A percentile compares a stretch with the other conserved stretches of the same genome.
These are phyloP conservation scores for Suillus americanus DNA, from an alignment of 768 basidiomycete genomes.

Conservation along the genomic window DNA sequence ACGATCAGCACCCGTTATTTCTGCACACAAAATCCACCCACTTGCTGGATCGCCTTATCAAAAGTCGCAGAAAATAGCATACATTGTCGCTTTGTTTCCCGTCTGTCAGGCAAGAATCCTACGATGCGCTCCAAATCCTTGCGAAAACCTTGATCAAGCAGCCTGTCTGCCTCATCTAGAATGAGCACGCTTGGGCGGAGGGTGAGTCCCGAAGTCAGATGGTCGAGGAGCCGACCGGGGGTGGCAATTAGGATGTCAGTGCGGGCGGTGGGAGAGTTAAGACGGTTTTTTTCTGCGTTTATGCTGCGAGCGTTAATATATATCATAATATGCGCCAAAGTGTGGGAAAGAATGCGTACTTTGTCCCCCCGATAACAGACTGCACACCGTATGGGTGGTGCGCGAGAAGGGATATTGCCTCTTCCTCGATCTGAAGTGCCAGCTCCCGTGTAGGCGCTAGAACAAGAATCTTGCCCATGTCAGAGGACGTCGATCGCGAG, in stretches of 20 bases:
- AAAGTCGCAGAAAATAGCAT: slow-evolving; percentile 76
- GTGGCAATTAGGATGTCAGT: slow-evolving; percentile 69
- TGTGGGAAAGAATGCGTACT: slow-evolving; percentile 26
- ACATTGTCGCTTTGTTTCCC: slow-evolving; percentile 59
- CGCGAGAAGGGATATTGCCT: slow-evolving; percentile 49
- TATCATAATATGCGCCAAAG: slow-evolving; percentile 7
- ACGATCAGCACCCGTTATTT: neutral
- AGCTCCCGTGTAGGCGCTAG: slow-evolving; percentile 75
- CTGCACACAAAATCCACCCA: slow-evolving; percentile 21
- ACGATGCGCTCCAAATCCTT: slow-evolving; percentile 67
- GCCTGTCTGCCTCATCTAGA: slow-evolving; percentile 73
- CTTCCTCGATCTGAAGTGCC: slow-evolving; percentile 64
- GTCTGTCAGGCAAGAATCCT: slow-evolving; percentile 37
- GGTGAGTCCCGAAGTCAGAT: slow-evolving; percentile 37
- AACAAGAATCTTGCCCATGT: slow-evolving; percentile 45
- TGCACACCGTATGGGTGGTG: slow-evolving; percentile 44
- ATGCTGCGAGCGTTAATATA: slow-evolving; percentile 19
- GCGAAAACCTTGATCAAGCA: slow-evolving; percentile 74
- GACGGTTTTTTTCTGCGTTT: slow-evolving; percentile 23
- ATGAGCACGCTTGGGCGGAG: slow-evolving; percentile 35
- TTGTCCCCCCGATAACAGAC: slow-evolving; percentile 57
- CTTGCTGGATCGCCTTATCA: slow-evolving; percentile 62
- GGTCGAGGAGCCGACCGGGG: slow-evolving; percentile 74
- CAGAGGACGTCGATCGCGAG: slow-evolving; percentile 34
- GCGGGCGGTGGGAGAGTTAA: slow-evolving; percentile 22